These are phyloP conservation scores for Russula virescens DNA, from an alignment of 768 basidiomycete species.

Conservation along the genomic window DNA sequence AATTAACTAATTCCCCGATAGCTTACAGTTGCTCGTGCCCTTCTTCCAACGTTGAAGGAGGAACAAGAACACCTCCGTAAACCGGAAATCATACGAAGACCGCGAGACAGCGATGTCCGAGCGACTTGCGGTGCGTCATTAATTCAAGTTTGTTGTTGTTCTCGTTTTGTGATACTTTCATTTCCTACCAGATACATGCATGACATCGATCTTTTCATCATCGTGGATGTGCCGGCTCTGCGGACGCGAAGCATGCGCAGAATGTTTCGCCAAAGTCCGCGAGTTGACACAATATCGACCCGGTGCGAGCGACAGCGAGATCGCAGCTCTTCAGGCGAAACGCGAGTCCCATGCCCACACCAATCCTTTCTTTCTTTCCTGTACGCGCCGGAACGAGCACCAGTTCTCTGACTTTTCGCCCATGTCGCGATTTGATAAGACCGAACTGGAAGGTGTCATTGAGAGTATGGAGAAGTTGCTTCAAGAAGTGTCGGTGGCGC, in stretches of 20 bases:
- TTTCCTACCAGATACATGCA: slow-evolving; percentile 70
- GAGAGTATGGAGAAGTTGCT: slow-evolving; percentile 60
- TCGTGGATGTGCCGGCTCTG: slow-evolving; percentile 91
- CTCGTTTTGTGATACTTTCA: slow-evolving; percentile 11
- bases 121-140: slow-evolving; percentile 70
- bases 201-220: slow-evolving; percentile 86
- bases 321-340: slow-evolving; percentile 43
- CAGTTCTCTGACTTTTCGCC: slow-evolving; percentile 63
- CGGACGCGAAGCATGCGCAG: slow-evolving; percentile 83
- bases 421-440: slow-evolving; percentile 66
- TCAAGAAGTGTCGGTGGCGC: slow-evolving; percentile 23
- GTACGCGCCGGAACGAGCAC: slow-evolving; percentile 69
- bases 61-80: slow-evolving; percentile 58
- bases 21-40: slow-evolving; percentile 60
- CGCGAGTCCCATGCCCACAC: slow-evolving; percentile 57
- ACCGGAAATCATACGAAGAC: slow-evolving; percentile 59
- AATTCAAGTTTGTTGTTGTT: neutral
- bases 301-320: slow-evolving; percentile 43
- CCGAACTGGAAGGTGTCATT: slow-evolving; percentile 61
- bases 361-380: slow-evolving; percentile 71
- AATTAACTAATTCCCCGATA: slow-evolving; percentile 28
- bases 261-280: slow-evolving; percentile 68
- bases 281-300: slow-evolving; percentile 53
- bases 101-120: slow-evolving; percentile 75
- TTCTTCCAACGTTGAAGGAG: slow-evolving; percentile 58